Evolutionary conservation across 208 protist species (phyloP), one percentile per base, ranked within the genome.

Genomic region (Leishmania tropica): DNA sequence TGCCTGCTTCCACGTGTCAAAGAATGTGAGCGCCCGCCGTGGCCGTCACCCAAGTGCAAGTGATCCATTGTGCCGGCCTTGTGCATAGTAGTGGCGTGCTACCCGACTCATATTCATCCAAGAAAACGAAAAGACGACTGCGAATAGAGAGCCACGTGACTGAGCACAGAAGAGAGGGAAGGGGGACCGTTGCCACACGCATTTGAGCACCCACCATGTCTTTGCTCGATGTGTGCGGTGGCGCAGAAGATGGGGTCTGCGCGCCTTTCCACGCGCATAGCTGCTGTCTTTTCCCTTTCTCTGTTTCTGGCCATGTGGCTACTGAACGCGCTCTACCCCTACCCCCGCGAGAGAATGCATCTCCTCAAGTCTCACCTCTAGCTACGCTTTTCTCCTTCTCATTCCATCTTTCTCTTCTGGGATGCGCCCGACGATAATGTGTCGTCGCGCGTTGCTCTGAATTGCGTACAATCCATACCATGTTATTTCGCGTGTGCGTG

Each of bases 241-340:
- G 13, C 11, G 13, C 62, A 40, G 62, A 68, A 40, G 62, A 40
- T 68, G 31, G 2, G 28, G 31, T 21, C 62, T 68, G 62, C 51
- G 35, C 2, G 1, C 68, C 40, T 51, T 31, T 73, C 68, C 21
- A 13, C 40, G 40, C 48, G 11, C 45, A 51, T 42, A 15, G 73
- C 28, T 28, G 65, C 83, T 8, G 15, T 74, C 78, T 28, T 79
- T 47, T 70, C 53, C 60, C 7, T 78, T 53, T 56, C 21, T 71
- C 51, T 45, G 35, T 83, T 37, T 64, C 68, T 19, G 19, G 17
- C 17, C 17, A 42, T n/a, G 5, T 17, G 35, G 13, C 2, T 73
- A 21, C 17, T 40, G 19, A 48, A 51, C 40, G 19, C 40, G 35
- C 68, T 48, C 19, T 31, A 51, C 19, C 40, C 7, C 40, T 28